Percentiles rank a stretch among this genome's conserved stretches.
Conservation (phyloP, 306 rosid genomes). For the Cucurbita ficifolia region DNA sequence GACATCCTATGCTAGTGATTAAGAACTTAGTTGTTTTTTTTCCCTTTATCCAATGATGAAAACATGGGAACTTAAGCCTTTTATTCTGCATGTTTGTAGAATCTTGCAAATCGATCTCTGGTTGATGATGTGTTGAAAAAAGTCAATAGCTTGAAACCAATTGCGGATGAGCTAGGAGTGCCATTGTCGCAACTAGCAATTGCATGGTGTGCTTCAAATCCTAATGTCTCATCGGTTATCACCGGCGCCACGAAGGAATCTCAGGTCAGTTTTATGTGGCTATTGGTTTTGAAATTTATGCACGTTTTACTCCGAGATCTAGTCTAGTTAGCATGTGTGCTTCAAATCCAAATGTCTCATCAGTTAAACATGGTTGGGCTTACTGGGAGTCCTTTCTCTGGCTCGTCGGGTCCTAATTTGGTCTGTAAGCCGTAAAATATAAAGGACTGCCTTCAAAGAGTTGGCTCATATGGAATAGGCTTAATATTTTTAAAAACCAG, state of each 20-base stretch:
- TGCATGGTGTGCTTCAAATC: constrained; percentile 97
- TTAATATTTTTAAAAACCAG: not conserved
- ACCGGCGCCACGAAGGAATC: constrained; percentile 95
- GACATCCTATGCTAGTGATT: not conserved
- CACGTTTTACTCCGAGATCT: not conserved
- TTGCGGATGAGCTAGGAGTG: constrained; percentile 89
- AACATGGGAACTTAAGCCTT: not conserved
- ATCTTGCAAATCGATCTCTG: constrained; percentile 71
- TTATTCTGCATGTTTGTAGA: constrained; percentile 28
- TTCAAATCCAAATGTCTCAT: not conserved
- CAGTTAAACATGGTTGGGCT: not conserved
- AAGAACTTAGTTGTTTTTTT: not conserved
- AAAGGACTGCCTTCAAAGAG: not conserved
- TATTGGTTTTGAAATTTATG: not conserved
- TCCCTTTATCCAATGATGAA: not conserved
- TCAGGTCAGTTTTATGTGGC: constrained; percentile 52
- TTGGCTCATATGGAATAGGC: not conserved
- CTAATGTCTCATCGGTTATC: constrained; percentile 86
- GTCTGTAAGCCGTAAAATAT: not conserved
- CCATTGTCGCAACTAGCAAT: constrained; percentile 80
- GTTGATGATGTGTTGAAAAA: constrained; percentile 73
- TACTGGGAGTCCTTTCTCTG: not conserved
- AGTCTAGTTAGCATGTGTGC: not conserved
- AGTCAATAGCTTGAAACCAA: constrained; percentile 82
- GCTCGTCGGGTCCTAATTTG: not conserved